Base-by-base conservation (phyloP, 1,139 yeast species). In the Entelexis paramagnoliae region DNA sequence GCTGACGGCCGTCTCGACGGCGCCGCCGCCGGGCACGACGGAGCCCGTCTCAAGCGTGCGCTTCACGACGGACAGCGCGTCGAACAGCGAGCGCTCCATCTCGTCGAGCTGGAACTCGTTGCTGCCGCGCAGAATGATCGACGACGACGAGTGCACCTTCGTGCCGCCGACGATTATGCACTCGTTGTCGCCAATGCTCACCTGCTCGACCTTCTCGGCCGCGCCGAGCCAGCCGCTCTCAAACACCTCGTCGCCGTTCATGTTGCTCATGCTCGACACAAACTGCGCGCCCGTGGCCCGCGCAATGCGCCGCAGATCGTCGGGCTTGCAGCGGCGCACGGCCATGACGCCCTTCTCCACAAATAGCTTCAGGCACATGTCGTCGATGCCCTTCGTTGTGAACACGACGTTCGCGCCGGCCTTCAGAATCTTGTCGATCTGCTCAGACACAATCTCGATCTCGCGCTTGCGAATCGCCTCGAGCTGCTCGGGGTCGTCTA, bases 21-120 rank as follows among this genome's bases (percentile, higher is more conserved):
- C 96, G 58, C 99, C 99, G 58, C 98, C 99, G 54, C 99, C 99
- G 46, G 98, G 97, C 10, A 93, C 98, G 53, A 93, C 93, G 60
- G 78, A 72, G 16, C 97, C 97, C 64, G 93, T 81, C 70, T 93
- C 99, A 61, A 93, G 77, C 17, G 98, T 88, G 67, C 98, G 81
- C 73, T 93, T 93, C 46, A 93, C 96, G 38, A 91, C 98, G 46
- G 89, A 82, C 61, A 93, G 75, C 1, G 98, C 86, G 68, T 93
- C 99, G 65, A 88, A 96, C 55, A 93, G 70, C 2, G 96, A 86
- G 69, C 99, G 80, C 72, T 93, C 96, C 97, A 93, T 91, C 72
- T 93, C 99, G 68, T 93, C 99, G 60, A 93, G 76, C 43, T 95
- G 83, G 68, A 83, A 91, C 68, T 91, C 98, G 68, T 93, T 93